Percentiles rank a stretch among this genome's conserved stretches.
Conservation (phyloP, 108 stramenopile genomes). For the Cyclotella kingstonii region DNA sequence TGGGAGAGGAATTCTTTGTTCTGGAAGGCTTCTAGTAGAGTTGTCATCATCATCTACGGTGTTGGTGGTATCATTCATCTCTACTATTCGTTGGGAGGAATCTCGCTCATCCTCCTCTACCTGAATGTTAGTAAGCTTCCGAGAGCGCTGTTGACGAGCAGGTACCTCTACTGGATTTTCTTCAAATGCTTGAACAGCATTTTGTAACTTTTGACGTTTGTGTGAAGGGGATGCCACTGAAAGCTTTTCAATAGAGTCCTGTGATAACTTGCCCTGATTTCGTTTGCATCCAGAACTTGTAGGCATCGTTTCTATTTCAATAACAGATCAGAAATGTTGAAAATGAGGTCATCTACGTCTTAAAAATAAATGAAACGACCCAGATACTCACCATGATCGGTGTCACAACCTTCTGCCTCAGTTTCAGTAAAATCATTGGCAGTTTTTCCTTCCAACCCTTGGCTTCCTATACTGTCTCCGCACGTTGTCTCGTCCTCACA, state of each 20-base stretch:
- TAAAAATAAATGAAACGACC: no score
- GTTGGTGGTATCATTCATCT: conserved; percentile 8
- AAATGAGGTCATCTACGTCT: no score
- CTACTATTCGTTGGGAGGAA: no score
- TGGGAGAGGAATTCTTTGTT: conserved; percentile 34
- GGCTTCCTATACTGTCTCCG: no score
- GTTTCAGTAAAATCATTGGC: background rate
- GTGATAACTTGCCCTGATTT: conserved; percentile 2
- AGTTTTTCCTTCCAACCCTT: conserved; percentile 3
- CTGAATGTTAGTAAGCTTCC: no score
- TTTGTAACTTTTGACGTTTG: background rate
- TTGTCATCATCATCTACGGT: conserved; percentile 13
- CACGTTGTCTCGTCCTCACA: conserved; percentile 13
- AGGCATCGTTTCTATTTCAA: conserved; percentile 1
- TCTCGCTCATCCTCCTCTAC: no score
- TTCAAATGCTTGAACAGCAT: background rate
- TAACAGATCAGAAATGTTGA: no score
- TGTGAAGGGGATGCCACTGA: no score
- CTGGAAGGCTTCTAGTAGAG: conserved; percentile 33
- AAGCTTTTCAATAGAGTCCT: no score
- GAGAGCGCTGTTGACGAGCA: no score
- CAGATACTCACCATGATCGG: background rate
- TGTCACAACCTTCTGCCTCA: background rate
- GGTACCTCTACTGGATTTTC: background rate
- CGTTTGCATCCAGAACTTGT: conserved; percentile 5